Evolutionary conservation across 768 basidiomycete genomes (phyloP).

Genomic region (Xerocomus spinulosus): DNA sequence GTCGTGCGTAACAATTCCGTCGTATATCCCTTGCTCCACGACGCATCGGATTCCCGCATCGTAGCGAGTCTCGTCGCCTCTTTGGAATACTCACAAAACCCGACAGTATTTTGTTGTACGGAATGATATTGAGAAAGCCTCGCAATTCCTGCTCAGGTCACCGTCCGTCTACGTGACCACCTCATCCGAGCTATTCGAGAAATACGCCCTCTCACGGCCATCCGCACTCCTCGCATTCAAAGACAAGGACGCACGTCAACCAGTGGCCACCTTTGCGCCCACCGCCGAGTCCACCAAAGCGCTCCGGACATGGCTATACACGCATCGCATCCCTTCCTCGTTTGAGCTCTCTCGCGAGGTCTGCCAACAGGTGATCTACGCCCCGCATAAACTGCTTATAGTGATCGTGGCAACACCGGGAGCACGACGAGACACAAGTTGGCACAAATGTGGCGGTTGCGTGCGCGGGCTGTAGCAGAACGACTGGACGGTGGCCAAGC

Average conservation of each 20-base stretch:
- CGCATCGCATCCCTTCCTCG: conserved; percentile 67
- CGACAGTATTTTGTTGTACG: conserved; percentile 19
- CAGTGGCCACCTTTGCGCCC: conserved; percentile 41
- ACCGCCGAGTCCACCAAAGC: conserved; percentile 20
- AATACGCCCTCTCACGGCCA: conserved; percentile 32
- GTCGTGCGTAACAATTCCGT: conserved; percentile 13
- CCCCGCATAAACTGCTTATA: conserved; percentile 59
- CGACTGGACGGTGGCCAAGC: conserved; percentile 27
- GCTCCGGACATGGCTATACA: conserved; percentile 54
- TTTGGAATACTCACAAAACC: background rate
- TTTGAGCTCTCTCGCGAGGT: conserved; percentile 73
- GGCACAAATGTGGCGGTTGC: conserved; percentile 55
- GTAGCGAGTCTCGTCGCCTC: conserved; percentile 27
- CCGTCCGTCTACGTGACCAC: conserved; percentile 45
- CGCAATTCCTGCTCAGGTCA: conserved; percentile 46
- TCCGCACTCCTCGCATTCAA: conserved; percentile 69
- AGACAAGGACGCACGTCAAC: conserved; percentile 46
- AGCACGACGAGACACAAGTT: conserved; percentile 36
- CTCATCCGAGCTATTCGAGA: conserved; percentile 29
- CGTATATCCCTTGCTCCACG: conserved; percentile 50
- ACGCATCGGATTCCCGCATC: conserved; percentile 27
- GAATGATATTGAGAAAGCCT: conserved; percentile 54
- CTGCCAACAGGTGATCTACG: conserved; percentile 47
- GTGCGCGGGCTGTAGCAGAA: background rate
- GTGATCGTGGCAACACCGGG: conserved; percentile 31